Conservation (phyloP, 257 asterid genomes). For the Ajuga chamaepitys region DNA sequence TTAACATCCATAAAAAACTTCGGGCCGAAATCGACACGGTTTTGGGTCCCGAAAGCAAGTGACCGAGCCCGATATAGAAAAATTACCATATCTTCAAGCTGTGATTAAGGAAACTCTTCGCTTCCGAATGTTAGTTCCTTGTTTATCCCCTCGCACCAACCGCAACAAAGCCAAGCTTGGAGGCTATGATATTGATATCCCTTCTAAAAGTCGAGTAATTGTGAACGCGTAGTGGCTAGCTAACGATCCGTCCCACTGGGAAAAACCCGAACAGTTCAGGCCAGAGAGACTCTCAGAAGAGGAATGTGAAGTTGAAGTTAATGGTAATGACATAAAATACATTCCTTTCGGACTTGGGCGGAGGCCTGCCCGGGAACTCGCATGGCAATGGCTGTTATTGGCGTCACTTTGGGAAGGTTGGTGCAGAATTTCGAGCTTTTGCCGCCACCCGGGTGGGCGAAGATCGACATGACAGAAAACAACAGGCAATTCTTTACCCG, state of each 20-base stretch:
- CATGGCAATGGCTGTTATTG: conserved; percentile 60
- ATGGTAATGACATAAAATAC: conserved; percentile 60
- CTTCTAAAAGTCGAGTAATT: conserved; percentile 55
- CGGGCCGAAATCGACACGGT: conserved; percentile 45
- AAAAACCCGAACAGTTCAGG: conserved; percentile 64
- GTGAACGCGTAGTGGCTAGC: conserved; percentile 81
- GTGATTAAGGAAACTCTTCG: conserved; percentile 79
- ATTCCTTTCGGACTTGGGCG: conserved; percentile 78
- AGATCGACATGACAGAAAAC: conserved; percentile 59
- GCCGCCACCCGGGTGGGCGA: conserved; percentile 60
- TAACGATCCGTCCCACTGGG: conserved; percentile 65
- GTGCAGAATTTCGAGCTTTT: conserved; percentile 75
- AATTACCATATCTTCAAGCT: conserved; percentile 78
- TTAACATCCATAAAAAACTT: conserved; percentile 50
- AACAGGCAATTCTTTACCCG: conserved; percentile 67
- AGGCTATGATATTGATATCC: conserved; percentile 58
- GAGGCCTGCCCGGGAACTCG: conserved; percentile 85
- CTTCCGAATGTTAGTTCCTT: conserved; percentile 59
- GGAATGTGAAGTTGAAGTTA: conserved; percentile 67
- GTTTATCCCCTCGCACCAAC: conserved; percentile 78
- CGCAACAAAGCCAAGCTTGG: conserved; percentile 61
- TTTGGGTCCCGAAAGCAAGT: conserved; percentile 56
- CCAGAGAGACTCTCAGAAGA: conserved; percentile 84
- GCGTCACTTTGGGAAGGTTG: conserved; percentile 65
- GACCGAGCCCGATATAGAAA: conserved; percentile 51